Conservation (phyloP, 2,329 filamentous ascomycete genomes). For the Chaetoscypha palmicola region DNA sequence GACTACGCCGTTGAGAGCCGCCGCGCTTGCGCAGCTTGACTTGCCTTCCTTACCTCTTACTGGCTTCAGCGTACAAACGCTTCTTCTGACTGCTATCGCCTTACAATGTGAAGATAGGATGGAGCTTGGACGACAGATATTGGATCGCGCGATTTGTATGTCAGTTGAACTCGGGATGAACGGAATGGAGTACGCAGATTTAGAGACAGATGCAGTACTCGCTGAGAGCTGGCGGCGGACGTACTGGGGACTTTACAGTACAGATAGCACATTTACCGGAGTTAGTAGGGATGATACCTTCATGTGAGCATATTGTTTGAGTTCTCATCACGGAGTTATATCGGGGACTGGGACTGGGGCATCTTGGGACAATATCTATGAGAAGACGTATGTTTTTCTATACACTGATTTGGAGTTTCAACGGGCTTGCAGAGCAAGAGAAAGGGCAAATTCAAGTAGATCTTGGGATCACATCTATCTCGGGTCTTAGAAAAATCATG, state of each 20-base stretch:
- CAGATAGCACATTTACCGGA: slow-evolving; percentile 22
- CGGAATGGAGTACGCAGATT: slow-evolving; percentile 43
- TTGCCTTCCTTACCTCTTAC: slow-evolving; percentile 25
- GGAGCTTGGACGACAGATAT: slow-evolving; percentile 23
- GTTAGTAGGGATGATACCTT: neutral
- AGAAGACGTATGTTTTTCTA: no score
- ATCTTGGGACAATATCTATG: no score
- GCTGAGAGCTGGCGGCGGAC: slow-evolving; percentile 38
- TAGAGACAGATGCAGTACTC: slow-evolving; percentile 31
- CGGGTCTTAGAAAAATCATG: no score
- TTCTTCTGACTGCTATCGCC: slow-evolving; percentile 33
- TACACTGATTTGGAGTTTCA: no score
- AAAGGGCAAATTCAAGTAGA: no score
- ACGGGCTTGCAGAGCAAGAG: no score
- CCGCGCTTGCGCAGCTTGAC: slow-evolving; percentile 21
- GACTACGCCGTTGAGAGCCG: slow-evolving; percentile 30
- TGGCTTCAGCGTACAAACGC: slow-evolving; percentile 33
- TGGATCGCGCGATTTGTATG: slow-evolving; percentile 46
- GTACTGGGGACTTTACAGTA: slow-evolving; percentile 35
- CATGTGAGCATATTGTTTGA: neutral
- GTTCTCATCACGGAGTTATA: neutral
- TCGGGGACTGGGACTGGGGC: neutral
- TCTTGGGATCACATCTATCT: no score
- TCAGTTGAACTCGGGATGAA: slow-evolving; percentile 57
- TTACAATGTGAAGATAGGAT: slow-evolving; percentile 32